Conservation (phyloP, 805 yeast species). For the Kazachstania martiniae region DNA sequence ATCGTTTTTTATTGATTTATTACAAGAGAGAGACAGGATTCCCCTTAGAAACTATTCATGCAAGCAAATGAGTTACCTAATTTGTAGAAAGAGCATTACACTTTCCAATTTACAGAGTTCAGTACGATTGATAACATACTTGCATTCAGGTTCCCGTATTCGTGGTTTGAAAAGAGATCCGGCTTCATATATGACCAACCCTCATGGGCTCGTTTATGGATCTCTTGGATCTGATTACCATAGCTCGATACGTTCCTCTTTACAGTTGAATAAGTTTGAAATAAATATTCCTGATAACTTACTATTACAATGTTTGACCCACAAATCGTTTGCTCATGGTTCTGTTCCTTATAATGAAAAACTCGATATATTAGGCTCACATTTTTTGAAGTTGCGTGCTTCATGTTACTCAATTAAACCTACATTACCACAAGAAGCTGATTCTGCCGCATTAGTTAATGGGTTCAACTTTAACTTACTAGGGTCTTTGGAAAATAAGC, state of each 20-base stretch:
- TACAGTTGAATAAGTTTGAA: conserved; percentile 16
- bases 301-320: conserved; percentile 75
- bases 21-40: too few relatives aligned
- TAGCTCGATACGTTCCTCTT: conserved; percentile 12
- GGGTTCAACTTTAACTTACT: conserved; percentile 46
- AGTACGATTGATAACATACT: conserved; percentile 28
- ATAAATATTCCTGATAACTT: conserved; percentile 45
- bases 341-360: conserved; percentile 82
- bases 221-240: conserved; percentile 36
- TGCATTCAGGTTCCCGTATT: conserved; percentile 42
- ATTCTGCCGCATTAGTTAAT: conserved; percentile 22
- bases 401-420: conserved; percentile 25
- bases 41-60: too few relatives aligned
- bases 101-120: too few relatives aligned
- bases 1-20: too few relatives aligned
- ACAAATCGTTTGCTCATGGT: conserved; percentile 92
- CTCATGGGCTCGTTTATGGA: conserved; percentile 42
- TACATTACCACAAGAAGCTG: conserved; percentile 15
- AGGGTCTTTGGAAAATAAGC: conserved; percentile 45
- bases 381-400: conserved; percentile 39
- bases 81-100: too few relatives aligned
- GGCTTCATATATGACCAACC: conserved; percentile 39
- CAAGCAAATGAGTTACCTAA: too few relatives aligned
- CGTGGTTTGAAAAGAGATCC: conserved; percentile 68
- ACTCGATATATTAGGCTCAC: conserved; percentile 60